Conservation (phyloP, 2,329 filamentous ascomycete genomes). For the Anthostomella pinea region DNA sequence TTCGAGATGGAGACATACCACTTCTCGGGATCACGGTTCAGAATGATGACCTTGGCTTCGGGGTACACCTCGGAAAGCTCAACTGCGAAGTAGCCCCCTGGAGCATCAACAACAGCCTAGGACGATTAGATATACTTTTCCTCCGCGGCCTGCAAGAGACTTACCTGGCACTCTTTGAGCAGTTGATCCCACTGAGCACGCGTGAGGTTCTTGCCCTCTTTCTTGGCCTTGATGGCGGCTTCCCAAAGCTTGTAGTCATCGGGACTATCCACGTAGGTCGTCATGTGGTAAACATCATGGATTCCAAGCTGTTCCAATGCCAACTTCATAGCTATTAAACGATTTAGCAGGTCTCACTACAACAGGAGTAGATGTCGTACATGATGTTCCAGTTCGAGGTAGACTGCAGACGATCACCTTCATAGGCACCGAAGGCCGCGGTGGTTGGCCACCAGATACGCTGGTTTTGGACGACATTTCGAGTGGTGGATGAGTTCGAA, state of each 20-base stretch:
- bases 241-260: slow-evolving; percentile 11
- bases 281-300: slow-evolving; percentile 14
- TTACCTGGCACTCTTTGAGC: slow-evolving; percentile 11
- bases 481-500: no score
- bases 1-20: slow-evolving; percentile 16
- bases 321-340: slow-evolving; percentile 13
- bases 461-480: neutral
- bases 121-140: no score
- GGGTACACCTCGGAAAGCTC: slow-evolving; percentile 18
- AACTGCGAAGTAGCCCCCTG: slow-evolving; percentile 14
- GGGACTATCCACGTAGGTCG: slow-evolving; percentile 11
- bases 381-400: slow-evolving; percentile 16
- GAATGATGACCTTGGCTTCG: slow-evolving; percentile 16
- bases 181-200: slow-evolving; percentile 10
- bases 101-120: slow-evolving; percentile 13
- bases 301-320: slow-evolving; percentile 14
- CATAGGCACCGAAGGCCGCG: slow-evolving; percentile 4
- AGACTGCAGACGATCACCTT: slow-evolving; percentile 17
- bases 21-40: slow-evolving; percentile 16
- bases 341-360: neutral
- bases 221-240: slow-evolving; percentile 10
- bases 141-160: no score
- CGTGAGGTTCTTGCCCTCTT: slow-evolving; percentile 5
- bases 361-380: slow-evolving; percentile 3
- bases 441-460: neutral